Conservation (phyloP, 371 early-diverging fungal species). For the Rhizopus arrhizus region DNA sequence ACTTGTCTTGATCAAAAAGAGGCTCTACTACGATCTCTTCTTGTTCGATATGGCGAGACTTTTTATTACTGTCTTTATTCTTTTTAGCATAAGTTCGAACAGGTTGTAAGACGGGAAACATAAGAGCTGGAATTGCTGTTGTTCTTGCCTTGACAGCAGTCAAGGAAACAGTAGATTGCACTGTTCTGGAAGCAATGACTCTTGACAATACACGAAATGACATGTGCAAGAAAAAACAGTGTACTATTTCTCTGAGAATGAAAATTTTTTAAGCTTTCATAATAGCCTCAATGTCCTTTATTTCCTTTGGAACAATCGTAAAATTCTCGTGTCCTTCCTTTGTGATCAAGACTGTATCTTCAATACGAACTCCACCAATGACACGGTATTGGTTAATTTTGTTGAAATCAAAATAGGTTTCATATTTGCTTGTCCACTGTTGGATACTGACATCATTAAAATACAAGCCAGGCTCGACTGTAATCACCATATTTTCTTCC, state of each 20-base stretch:
- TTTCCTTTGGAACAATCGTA: conserved; percentile 71
- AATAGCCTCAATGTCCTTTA: conserved; percentile 69
- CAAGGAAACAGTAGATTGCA: neutral
- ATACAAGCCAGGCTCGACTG: conserved; percentile 90
- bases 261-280: conserved; percentile 22
- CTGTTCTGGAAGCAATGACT: conserved; percentile 1
- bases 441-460: conserved; percentile 58
- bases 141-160: neutral
- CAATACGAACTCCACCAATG: conserved; percentile 93
- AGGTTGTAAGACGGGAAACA: conserved; percentile 1
- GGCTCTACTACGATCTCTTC: conserved; percentile 25
- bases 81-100: conserved; percentile 48
- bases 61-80: conserved; percentile 23
- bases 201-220: conserved; percentile 17
- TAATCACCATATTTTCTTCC: conserved; percentile 81
- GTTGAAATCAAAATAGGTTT: conserved; percentile 69
- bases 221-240: conserved; percentile 3
- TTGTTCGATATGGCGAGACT: conserved; percentile 26
- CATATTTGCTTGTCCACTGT: conserved; percentile 44
- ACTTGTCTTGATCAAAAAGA: conserved; percentile 45
- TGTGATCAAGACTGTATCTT: conserved; percentile 83
- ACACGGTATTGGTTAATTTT: conserved; percentile 62
- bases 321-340: conserved; percentile 71
- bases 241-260: too few relatives aligned
- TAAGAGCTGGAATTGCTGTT: conserved; percentile 1